A percentile compares a stretch with the other conserved stretches of the same genome.
Conservation (phyloP, 2,329 filamentous ascomycete genomes). For the Cladobotryum mycophilum region DNA sequence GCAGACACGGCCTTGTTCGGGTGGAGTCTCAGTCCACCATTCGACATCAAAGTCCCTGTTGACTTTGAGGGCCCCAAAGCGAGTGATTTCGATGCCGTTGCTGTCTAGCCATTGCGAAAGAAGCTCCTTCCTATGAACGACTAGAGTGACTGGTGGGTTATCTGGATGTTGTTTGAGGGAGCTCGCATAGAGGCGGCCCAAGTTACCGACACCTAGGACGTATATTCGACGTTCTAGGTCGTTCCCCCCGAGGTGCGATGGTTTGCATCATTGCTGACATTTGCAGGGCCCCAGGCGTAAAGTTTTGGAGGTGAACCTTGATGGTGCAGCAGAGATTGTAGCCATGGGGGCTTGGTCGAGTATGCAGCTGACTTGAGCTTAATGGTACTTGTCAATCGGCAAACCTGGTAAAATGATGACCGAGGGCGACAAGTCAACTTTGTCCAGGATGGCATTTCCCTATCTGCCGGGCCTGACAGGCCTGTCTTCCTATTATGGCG, state of each 20-base stretch:
- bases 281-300: conserved; percentile 30
- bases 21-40: conserved; percentile 45
- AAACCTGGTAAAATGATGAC: too few species aligned
- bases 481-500: too few species aligned
- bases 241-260: not conserved
- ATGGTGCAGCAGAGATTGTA: conserved; percentile 24
- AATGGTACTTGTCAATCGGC: too few species aligned
- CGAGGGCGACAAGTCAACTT: too few species aligned
- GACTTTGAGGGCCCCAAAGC: conserved; percentile 24
- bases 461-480: too few species aligned
- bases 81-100: conserved; percentile 41
- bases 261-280: conserved; percentile 16
- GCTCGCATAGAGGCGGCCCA: conserved; percentile 74
- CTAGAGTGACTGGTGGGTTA: conserved; percentile 68
- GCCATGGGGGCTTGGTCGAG: conserved; percentile 28
- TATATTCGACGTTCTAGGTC: conserved; percentile 52
- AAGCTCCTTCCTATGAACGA: conserved; percentile 59
- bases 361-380: not conserved
- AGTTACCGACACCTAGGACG: conserved; percentile 73
- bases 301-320: conserved; percentile 25
- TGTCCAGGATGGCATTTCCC: too few species aligned
- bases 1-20: conserved; percentile 28
- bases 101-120: conserved; percentile 40
- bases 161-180: conserved; percentile 54
- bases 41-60: conserved; percentile 43